Evolutionary conservation across 139 green algal genomes (phyloP), one percentile per base, ranked within the genome.

Genomic region (Limnomonas spitsbergensis): DNA sequence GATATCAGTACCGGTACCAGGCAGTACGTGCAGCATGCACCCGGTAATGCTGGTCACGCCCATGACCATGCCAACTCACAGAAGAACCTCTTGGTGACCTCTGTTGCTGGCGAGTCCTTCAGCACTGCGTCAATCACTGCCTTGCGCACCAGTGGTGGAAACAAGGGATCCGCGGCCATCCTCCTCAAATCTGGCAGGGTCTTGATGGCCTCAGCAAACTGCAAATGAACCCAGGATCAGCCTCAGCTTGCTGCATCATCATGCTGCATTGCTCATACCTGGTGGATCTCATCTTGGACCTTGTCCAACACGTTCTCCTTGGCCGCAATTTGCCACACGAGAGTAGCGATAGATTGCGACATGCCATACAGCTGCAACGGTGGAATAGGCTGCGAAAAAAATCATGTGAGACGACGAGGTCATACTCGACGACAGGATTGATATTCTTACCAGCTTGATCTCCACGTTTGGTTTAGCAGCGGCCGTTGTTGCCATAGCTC

Each of bases 301-400:
- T 88, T 88, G 3, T 87, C 81, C 35, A 91, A 73, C 69, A 86
- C 78, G 29, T 87, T 88, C 69, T 89, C 87, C 82, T 91, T 89
- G 3, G 69, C 61, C 14, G 87, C 84, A 1, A 89, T 69, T 67
- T 86, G 81, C 87, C 87, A 91, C 3, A 80, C 80, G 4, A 89
- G 74, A 4, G 78, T 89, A 2, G 82, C 87, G 35, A 91, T 83
- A 2, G 75, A 80, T 1, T 76, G 84, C 3, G 87, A 87, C 0
- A 76, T 88, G 4, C 81, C 81, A 69, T 70, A 88, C 31, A 91
- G 77, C 38, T 82, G 78, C 2, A 87, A 74, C 2, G 87, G 87
- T 26, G 84, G 39, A 0, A 66, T 79, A 27, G 87, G 87, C 86
- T 90, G 83, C 77, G 37, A 9, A 73, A 67, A 52, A 20, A 61